Evolutionary conservation across 306 rosid species (phyloP), one percentile per base, ranked within the genome.

Genomic region (Malus asiatica): DNA sequence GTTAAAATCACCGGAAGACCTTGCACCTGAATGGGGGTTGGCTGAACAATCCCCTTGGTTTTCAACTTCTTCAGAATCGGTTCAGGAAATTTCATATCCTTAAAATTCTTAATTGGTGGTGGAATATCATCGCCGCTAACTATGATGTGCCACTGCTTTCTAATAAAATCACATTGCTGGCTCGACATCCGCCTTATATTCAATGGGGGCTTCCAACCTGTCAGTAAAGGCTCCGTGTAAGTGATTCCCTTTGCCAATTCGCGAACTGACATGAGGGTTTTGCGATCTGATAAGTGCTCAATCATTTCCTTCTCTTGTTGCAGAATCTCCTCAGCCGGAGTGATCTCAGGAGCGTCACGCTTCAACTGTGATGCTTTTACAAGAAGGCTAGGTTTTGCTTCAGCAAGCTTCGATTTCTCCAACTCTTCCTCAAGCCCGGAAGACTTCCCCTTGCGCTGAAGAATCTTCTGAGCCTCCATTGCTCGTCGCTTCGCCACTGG

Each of bases 21-120:
- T 70, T 95, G 98, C 68, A 95, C 98, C 87, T 95, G 97, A 86
- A 95, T 92, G 1, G 97, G 98, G 1, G 98, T 95, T 0, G 98
- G 98, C 59, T 90, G 98, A 73, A 95, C 93, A 72, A 95, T 95
- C 53, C 97, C 97, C 79, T 89, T 95, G 18, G 82, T 89, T 78
- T 84, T 90, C 82, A 92, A 83, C 83, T 18, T 90, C 88, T 88
- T 92, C 86, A 95, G 77, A 84, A 92, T 68, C 2, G 96, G 93
- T 71, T 94, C 98, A 0, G 98, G 97, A 81, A 95, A 88, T 77
- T 93, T 89, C 97, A 90, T 92, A 58, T 90, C 96, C 86, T 92
- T 95, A 70, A 95, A 94, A 82, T 86, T 89, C 85, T 92, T 92
- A 74, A 90, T 85, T 0, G 97, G 98, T n/a, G 92, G 90, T 1